Base-by-base conservation (phyloP, 2,329 filamentous ascomycete genomes). In the Colletotrichum sp. region DNA sequence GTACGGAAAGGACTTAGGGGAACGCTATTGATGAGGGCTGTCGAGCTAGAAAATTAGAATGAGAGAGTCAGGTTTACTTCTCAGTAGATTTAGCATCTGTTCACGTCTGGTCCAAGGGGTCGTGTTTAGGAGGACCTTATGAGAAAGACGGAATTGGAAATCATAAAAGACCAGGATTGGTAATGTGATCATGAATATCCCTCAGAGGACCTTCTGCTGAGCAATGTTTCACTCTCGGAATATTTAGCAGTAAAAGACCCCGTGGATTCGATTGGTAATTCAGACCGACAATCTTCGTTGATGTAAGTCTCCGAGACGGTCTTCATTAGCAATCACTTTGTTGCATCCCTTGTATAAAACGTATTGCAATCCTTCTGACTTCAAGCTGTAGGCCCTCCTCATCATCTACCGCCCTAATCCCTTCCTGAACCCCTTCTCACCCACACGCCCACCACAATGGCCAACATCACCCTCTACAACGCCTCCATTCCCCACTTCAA, bases 321-420 rank as follows among this genome's bases (percentile, higher is more conserved):
- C n/a, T 21, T 13, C n/a, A 48, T 48, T 7, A 48, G 3, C 43
- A 21, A 48, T 21, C n/a, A 3, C 6, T 48, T 7, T 2, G 2
- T 2, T 21, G 10, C 0, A 13, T 7, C 4, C 3, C 5, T 10
- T 3, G 10, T 48, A 48, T 48, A 48, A 21, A 21, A 26, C 4
- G 24, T 4, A 26, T 26, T 26, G 24, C 8, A 4, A 39, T 26
- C 26, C 9, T 43, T 1, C 10, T 26, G 15, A 18, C 36, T 43
- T 1, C 2, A 5, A 43, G 4, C 24, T 26, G 21, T 24, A 24
- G 16, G 8, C 4, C 18, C 5, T 43, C 8, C 10, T 5, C 24
- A 26, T 26, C 24, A 43, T 10, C 39, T n/a, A n/a, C 8, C 9
- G 6, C 39, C 3, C 5, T 7, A 43, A 10, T 1, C 6, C 16